Evolutionary conservation across 129 eudicot genomes (phyloP).

Genomic region (Mikania micrantha): DNA sequence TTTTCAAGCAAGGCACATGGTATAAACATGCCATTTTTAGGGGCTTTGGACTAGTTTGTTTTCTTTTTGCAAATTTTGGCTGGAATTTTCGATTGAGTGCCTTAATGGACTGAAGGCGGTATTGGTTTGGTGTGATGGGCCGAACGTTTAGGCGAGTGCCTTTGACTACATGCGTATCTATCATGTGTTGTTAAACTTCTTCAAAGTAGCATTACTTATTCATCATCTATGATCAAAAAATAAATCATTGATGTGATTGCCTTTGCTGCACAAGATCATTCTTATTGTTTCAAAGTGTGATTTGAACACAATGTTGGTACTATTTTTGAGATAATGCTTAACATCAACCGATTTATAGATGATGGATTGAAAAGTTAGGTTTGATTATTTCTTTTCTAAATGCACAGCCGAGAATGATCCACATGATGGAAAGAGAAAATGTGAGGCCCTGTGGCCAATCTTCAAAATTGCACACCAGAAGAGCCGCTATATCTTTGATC

Average conservation of each 20-base stretch:
- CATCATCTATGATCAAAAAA: neutral
- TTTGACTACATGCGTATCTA: too few species aligned
- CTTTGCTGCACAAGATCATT: neutral
- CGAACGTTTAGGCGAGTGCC: too few species aligned
- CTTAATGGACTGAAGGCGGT: too few species aligned
- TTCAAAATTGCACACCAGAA: slow-evolving; percentile 88
- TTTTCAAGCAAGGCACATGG: too few species aligned
- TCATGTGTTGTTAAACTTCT: neutral
- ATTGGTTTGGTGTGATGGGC: too few species aligned
- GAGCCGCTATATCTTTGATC: slow-evolving; percentile 79
- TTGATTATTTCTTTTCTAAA: neutral
- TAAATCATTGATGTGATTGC: neutral
- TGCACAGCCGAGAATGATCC: slow-evolving; percentile 75
- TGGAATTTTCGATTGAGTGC: too few species aligned
- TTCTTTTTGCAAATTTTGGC: too few species aligned
- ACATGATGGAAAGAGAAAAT: slow-evolving; percentile 79
- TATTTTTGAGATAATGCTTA: neutral
- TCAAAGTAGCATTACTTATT: neutral
- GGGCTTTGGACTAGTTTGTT: too few species aligned
- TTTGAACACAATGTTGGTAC: neutral
- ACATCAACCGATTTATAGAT: neutral
- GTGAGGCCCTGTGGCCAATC: slow-evolving; percentile 85
- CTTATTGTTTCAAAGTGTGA: neutral
- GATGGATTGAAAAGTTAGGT: neutral
- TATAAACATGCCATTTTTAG: too few species aligned